Conservation (phyloP, 768 basidiomycete genomes). For the Termitomyces sp. region DNA sequence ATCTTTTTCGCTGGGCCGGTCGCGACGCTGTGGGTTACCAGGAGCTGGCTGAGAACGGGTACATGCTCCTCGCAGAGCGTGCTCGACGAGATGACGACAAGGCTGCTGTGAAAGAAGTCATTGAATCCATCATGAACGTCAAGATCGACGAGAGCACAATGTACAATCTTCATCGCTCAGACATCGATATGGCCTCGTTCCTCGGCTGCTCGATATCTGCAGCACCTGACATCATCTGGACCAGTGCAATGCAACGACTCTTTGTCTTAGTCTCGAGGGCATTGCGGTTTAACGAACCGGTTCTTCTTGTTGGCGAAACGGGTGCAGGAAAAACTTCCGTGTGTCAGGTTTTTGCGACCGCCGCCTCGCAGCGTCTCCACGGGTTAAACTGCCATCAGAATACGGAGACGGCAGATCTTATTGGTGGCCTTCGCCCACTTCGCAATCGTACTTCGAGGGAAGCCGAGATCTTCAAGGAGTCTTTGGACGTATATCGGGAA, state of each 20-base stretch:
- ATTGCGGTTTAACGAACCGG: conserved; percentile 86
- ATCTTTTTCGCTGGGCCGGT: conserved; percentile 96
- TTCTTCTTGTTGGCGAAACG: conserved; percentile 94
- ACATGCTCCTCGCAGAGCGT: conserved; percentile 95
- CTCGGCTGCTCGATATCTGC: conserved; percentile 54
- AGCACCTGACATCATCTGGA: conserved; percentile 77
- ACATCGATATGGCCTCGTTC: conserved; percentile 38
- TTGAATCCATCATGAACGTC: conserved; percentile 88
- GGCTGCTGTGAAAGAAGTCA: conserved; percentile 83
- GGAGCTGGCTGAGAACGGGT: conserved; percentile 92
- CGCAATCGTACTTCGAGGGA: conserved; percentile 66
- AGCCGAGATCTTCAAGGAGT: conserved; percentile 46
- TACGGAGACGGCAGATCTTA: conserved; percentile 95
- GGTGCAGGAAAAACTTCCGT: conserved; percentile 98
- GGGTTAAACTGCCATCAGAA: conserved; percentile 96
- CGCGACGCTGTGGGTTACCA: conserved; percentile 87
- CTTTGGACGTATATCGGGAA: conserved; percentile 33
- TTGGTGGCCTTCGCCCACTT: conserved; percentile 88
- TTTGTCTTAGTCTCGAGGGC: conserved; percentile 85
- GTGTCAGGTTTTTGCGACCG: conserved; percentile 83
- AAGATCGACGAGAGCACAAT: conserved; percentile 67
- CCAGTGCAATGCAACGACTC: conserved; percentile 85
- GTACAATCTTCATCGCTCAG: conserved; percentile 53
- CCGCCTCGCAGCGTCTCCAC: conserved; percentile 54
- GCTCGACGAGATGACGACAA: conserved; percentile 85